phyloP scores from a whole-genome alignment of 1,139 yeast genomes.

The Candida gigantensis region DNA sequence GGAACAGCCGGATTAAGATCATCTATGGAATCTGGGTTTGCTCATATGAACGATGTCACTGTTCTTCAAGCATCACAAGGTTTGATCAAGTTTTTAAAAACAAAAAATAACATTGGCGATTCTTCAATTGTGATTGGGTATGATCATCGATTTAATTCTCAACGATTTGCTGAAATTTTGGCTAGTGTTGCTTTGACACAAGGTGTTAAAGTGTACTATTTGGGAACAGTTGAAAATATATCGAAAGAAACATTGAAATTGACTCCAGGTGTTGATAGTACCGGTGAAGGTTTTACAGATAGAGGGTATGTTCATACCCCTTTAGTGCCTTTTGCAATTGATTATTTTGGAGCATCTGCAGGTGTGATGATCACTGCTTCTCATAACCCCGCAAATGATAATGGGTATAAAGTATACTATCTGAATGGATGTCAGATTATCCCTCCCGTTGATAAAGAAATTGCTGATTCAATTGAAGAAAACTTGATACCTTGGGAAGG shows the following conservation, averaged over 20 bases:
- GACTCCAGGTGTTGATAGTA: slow-evolving; percentile 11
- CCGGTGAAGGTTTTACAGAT: slow-evolving; percentile 12
- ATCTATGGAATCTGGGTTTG: slow-evolving; percentile 87
- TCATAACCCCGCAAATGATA: slow-evolving; percentile 91
- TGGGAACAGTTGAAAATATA: slow-evolving; percentile 42
- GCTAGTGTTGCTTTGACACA: slow-evolving; percentile 70
- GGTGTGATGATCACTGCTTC: slow-evolving; percentile 98
- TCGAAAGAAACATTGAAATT: slow-evolving; percentile 31
- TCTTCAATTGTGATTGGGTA: slow-evolving; percentile 76
- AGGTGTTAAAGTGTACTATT: slow-evolving; percentile 69
- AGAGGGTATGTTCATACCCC: slow-evolving; percentile 76
- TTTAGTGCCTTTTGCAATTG: slow-evolving; percentile 85
- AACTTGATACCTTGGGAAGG: slow-evolving; percentile 64
- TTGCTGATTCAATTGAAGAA: slow-evolving; percentile 61
- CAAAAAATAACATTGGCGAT: slow-evolving; percentile 14
- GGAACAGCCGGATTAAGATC: slow-evolving; percentile 94
- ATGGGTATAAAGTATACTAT: slow-evolving; percentile 95
- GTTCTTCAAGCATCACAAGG: slow-evolving; percentile 94
- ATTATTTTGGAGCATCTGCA: slow-evolving; percentile 59
- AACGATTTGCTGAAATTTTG: slow-evolving; percentile 74
- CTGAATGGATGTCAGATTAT: slow-evolving; percentile 93
- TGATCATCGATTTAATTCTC: slow-evolving; percentile 86
- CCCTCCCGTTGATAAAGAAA: slow-evolving; percentile 82
- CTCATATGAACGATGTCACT: slow-evolving; percentile 86
- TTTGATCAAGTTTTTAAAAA: slow-evolving; percentile 59